A percentile compares a stretch with the other conserved stretches of the same genome.
Conservation (phyloP, 2,329 filamentous ascomycete genomes). For the Aspergillus piperis region DNA sequence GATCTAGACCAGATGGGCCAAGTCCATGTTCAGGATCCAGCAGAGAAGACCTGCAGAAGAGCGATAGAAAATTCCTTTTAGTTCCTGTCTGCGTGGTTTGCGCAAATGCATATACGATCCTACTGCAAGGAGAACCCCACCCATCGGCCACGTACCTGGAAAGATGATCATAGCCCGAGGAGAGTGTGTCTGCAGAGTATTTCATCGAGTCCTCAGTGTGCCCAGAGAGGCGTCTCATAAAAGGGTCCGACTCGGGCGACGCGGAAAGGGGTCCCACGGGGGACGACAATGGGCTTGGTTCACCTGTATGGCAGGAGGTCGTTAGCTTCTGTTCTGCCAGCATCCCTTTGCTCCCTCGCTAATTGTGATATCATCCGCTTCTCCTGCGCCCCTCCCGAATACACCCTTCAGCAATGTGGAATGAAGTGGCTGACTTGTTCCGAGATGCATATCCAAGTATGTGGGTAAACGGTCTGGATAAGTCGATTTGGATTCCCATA, state of each 20-base stretch:
- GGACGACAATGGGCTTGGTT: constrained; percentile 44
- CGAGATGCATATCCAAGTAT: constrained; percentile 13
- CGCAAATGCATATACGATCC: neutral
- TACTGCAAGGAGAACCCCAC: constrained; percentile 21
- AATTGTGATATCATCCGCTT: neutral
- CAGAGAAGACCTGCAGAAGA: constrained; percentile 67
- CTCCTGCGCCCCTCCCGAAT: constrained; percentile 6
- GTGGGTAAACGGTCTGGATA: constrained; percentile 6
- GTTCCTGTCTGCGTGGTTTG: constrained; percentile 10
- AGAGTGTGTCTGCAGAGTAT: constrained; percentile 74
- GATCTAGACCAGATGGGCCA: constrained; percentile 81
- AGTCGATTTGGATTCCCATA: neutral
- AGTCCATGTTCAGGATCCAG: constrained; percentile 88
- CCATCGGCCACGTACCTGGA: constrained; percentile 63
- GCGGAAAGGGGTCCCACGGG: constrained; percentile 39
- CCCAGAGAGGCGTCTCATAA: constrained; percentile 51
- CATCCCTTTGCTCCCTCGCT: constrained; percentile 3
- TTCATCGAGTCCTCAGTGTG: constrained; percentile 63
- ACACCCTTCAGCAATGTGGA: constrained; percentile 8
- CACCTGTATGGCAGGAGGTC: constrained; percentile 28
- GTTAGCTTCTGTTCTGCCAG: constrained; percentile 16
- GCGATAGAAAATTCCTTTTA: constrained; percentile 19
- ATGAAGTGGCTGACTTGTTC: constrained; percentile 13
- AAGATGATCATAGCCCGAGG: constrained; percentile 68
- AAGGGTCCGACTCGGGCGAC: constrained; percentile 37